Evolutionary conservation across 208 protist genomes (phyloP), one percentile per base, ranked within the genome.

Genomic region (Balamuthia mandrillaris): DNA sequence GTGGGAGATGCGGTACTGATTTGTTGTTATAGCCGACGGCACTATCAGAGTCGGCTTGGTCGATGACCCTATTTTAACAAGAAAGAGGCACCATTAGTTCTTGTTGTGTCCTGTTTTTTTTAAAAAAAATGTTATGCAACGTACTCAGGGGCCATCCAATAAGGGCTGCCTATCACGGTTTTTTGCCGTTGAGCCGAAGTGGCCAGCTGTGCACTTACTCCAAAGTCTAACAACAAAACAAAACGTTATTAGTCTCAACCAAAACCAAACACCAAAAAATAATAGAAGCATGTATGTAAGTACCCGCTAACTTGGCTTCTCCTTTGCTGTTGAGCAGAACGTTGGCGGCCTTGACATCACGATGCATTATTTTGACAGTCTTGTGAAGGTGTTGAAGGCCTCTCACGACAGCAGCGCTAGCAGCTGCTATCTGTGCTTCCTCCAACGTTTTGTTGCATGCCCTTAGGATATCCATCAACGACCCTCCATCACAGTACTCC

Each of bases 91-190:
- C 21, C 7, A 24, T 66, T 14, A 39, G 21, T 49, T 60, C 52
- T 24, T 31, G 24, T 9, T 39, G 31, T 29, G 49, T 10, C n/a
- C n/a, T n/a, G n/a, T n/a, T n/a, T n/a, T n/a, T n/a, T n/a, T n/a
- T n/a, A n/a, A n/a, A n/a, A n/a, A n/a, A n/a, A n/a, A n/a, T n/a
- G n/a, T n/a, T n/a, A 24, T 6, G 21, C 0, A 21, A 79, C 70
- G 61, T 21, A 60, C 65, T 89, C 87, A 35, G 87, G 87, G 12
- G 84, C 87, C 66, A 87, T 87, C 88, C 88, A 91, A 66, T 87
- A 89, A 7, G 89, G 89, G 3, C 87, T 88, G 49, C 89, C 89
- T 42, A 89, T 91, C 49, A 89, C 85, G 2, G 86, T 90, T 45
- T 89, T 83, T 16, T 85, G 47, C 39, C 58, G 58, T 41, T 84